Evolutionary conservation across 2,329 filamentous ascomycete species (phyloP), one percentile per base, ranked within the genome.

Genomic region (Nannizziopsis arthrosporioides): DNA sequence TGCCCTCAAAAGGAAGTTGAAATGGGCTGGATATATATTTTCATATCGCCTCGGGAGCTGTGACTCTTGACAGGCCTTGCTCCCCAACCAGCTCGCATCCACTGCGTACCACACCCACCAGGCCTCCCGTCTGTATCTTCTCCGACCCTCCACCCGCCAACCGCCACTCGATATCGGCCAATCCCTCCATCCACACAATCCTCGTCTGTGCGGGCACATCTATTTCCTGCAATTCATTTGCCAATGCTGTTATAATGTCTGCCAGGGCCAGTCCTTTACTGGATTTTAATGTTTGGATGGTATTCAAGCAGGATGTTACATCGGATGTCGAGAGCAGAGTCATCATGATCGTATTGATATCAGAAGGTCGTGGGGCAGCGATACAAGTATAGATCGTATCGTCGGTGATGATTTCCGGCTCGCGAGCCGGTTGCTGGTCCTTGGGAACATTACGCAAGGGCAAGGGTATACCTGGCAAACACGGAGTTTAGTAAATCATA

Each of bases 361-460:
- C 90, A 18, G 82, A 80, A 0, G 92, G 92, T 56, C 93, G 89
- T 3, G 92, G 92, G 1, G 90, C 90, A 7, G 92, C 92, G 61
- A 98, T 94, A 67, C 92, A 98, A 66, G 88, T 89, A 73, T 95
- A 98, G 61, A 98, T 96, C 6, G 81, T 82, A 15, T 85, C 87
- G 63, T 94, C 84, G 32, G 85, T 94, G 56, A 95, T 94, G 56
- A 86, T 78, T 51, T 96, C 90, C 36, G 87, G 77, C 48, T 82
- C 73, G 22, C 89, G 70, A 5, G 68, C 59, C 17, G 71, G 68
- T 12, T 76, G 61, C 3, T 72, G 73, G 4, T 77, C 65, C 62
- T 78, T 80, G 30, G 80, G 75, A 2, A 68, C 75, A 56, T 78
- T 71, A 58, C 75, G 78, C 36, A 74, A 65, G 47, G 78, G 76